Base-by-base conservation (phyloP, 768 basidiomycete genomes). In the Tylopilus subfusipes region DNA sequence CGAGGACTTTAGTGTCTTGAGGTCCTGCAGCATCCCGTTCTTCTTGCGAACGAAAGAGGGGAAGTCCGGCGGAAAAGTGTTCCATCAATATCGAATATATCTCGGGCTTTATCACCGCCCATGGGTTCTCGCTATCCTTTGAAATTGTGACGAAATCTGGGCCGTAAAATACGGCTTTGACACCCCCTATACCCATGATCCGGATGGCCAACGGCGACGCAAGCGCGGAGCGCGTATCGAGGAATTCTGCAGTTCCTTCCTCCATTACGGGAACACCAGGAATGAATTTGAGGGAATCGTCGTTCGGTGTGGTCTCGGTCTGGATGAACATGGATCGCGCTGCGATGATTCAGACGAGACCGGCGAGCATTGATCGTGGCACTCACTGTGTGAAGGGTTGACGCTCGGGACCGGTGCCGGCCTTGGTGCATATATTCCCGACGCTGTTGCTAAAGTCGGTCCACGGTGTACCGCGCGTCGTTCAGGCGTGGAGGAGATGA, bases 131-230 rank as follows among this genome's bases (percentile, higher is more conserved):
- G 44, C 83, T 78, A 62, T 90, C 86, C 73, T 98, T 98, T 38
- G 91, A 92, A 36, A 98, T 89, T 4, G 93, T 95, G 65, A 99
- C 93, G 66, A 99, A 99, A 73, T 99, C 97, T 7, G 97, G 97
- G 0, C 97, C 97, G 68, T 91, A 99, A 70, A 98, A 98, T 25
- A 98, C 82, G 42, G 79, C 81, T 31, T 80, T 82, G 51, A 99
- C 88, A 48, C 97, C 97, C 43, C 96, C 88, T 54, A 98, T 84
- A 49, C 93, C 93, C 84, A 99, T 92, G 22, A 99, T 82, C 10
- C 92, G 85, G 52, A 94, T 84, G 13, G 96, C 97, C n/a, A 99
- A 81, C 1, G 97, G 94, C 0, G 96, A 98, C n/a, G 78, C 73
- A 38, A 98, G 80, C 0, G 96, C 88, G 3, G 91, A 78, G 40